Evolutionary conservation across 495 filamentous ascomycete genomes (phyloP), one percentile per base, ranked within the genome.

Genomic region (Pyronema domesticum): DNA sequence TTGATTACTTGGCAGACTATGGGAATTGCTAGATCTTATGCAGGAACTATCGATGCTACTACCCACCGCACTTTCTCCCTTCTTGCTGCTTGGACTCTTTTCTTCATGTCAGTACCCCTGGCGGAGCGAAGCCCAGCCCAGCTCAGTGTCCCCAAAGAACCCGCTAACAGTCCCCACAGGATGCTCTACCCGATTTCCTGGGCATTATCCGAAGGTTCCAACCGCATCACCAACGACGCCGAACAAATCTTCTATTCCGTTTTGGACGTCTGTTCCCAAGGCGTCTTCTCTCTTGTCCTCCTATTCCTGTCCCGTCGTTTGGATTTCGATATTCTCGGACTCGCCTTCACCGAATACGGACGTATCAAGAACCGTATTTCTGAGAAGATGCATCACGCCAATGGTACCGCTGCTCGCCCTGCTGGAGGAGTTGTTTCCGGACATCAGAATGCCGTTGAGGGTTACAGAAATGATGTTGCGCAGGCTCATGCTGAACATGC

Each of bases 211-310:
- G 82, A 86, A 56, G 82, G 81, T 34, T 79, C 80, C 3, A 85
- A 85, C 61, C 65, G 74, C 53, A 80, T 85, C 54, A 62, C 75
- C 1, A 74, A 79, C 0, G 80, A 81, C 54, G 75, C 72, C 3
- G 78, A 79, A 57, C 71, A 74, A n/a, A 66, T 83, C 54, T 86
- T 86, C 67, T 86, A 85, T 58, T 80, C 80, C 34, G 68, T 81
- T 15, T 65, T 86, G 11, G 80, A 86, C 58, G 58, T 84, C 6
- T 53, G 82, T 11, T 65, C 78, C 6, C 76, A 80, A 53, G 80
- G 77, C 1, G 62, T 78, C 0, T 74, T 82, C 48, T 70, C 71
- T 3, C 44, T 73, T 30, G 36, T 68, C 0, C 64, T 79, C 50
- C 62, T 75, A 48, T 72, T 36, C 2, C 46, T 58, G 3, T 60